Evolutionary conservation across 331 rosid species (phyloP).

Genomic region (Pyracantha coccinea): DNA sequence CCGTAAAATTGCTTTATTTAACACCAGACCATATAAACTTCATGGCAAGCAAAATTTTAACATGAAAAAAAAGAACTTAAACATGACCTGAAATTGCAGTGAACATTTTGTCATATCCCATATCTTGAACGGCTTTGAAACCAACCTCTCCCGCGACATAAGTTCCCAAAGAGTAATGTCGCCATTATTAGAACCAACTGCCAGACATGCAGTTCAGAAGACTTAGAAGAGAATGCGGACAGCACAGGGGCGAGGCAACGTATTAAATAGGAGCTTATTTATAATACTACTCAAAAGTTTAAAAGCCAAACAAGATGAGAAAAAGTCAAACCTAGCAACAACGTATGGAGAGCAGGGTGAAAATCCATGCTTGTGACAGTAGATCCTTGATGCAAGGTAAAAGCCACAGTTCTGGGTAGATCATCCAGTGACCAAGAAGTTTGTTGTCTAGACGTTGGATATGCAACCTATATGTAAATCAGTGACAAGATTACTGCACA

Average conservation of each 20-base stretch:
- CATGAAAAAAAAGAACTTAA: not conserved
- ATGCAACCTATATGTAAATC: constrained; percentile 46
- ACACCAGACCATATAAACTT: constrained; percentile 9
- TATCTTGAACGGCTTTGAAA: constrained; percentile 70
- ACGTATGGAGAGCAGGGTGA: constrained; percentile 65
- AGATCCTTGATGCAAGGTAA: constrained; percentile 71
- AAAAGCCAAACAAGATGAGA: not conserved
- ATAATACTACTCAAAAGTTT: not conserved
- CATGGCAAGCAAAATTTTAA: constrained; percentile 3
- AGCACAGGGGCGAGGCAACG: not conserved
- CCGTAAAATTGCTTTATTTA: not conserved
- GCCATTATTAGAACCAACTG: constrained; percentile 77
- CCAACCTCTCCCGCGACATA: constrained; percentile 50
- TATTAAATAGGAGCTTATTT: not conserved
- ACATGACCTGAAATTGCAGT: constrained; percentile 58
- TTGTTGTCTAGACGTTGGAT: constrained; percentile 52
- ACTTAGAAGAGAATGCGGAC: not conserved
- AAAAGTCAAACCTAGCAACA: constrained; percentile 61
- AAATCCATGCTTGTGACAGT: constrained; percentile 90
- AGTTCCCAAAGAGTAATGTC: constrained; percentile 84
- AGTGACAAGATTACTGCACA: not conserved
- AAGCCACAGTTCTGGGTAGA: constrained; percentile 68
- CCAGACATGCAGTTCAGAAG: constrained; percentile 11
- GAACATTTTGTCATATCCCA: constrained; percentile 50
- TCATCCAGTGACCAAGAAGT: constrained; percentile 67